Evolutionary conservation across 257 asterid species (phyloP).

Genomic region (Lithospermum erythrorhizon): DNA sequence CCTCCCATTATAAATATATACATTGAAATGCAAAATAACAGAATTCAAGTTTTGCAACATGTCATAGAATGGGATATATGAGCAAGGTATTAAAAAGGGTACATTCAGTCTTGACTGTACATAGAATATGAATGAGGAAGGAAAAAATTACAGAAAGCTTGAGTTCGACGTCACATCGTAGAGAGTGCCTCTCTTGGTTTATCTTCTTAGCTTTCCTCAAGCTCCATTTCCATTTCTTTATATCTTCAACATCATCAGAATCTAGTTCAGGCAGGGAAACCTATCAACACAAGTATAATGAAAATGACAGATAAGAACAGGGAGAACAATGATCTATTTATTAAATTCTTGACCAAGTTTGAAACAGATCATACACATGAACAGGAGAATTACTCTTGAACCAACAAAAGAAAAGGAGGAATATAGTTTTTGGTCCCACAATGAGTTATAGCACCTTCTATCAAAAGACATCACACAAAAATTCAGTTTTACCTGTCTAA

Average conservation of each 20-base stretch:
- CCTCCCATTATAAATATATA: not conserved
- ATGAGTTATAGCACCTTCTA: too few relatives aligned
- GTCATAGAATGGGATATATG: not conserved
- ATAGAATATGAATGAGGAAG: constrained; percentile 5
- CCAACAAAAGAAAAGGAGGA: not conserved
- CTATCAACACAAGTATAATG: constrained; percentile 24
- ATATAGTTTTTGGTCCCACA: not conserved
- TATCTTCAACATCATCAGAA: constrained; percentile 48
- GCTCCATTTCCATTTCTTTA: constrained; percentile 76
- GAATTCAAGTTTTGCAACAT: not conserved
- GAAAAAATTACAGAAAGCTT: constrained; percentile 62
- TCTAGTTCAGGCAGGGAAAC: constrained; percentile 69
- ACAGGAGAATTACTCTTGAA: not conserved
- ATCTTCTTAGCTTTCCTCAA: constrained; percentile 67
- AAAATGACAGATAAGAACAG: not conserved
- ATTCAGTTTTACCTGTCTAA: too few relatives aligned
- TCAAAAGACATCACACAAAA: too few relatives aligned
- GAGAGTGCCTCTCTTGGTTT: constrained; percentile 84
- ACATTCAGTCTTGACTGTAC: not conserved
- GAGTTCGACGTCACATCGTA: constrained; percentile 83
- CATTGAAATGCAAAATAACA: not conserved
- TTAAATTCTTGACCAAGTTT: not conserved
- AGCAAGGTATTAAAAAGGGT: not conserved
- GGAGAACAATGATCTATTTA: not conserved
- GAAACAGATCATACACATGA: too few relatives aligned